Conservation (phyloP, 306 rosid genomes). For the Medicago lupulina region DNA sequence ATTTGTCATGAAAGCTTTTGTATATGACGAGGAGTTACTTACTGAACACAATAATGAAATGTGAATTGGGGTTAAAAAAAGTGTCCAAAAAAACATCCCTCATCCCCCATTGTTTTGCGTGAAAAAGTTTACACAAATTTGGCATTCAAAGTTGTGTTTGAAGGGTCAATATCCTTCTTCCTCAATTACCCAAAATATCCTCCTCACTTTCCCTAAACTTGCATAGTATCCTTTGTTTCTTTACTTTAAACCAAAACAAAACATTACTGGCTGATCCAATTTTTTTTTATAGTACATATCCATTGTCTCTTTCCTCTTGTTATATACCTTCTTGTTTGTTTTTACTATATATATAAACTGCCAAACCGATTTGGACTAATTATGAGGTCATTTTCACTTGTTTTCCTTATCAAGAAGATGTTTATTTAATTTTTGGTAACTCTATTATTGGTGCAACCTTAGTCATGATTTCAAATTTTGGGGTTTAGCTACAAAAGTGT, state of each 20-base stretch:
- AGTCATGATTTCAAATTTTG: conserved; percentile 33
- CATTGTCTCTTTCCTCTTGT: conserved; percentile 44
- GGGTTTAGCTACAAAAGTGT: conserved; percentile 17
- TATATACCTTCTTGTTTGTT: conserved; percentile 38
- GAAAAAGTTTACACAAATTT: conserved; percentile 61
- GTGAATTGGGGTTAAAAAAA: conserved; percentile 39
- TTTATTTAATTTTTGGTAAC: conserved; percentile 25
- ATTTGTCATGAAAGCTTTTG: conserved; percentile 43
- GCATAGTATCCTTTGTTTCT: conserved; percentile 39
- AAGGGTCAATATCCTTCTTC: conserved; percentile 46
- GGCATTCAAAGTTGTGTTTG: conserved; percentile 67
- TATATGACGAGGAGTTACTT: conserved; percentile 47
- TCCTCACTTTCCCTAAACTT: conserved; percentile 29
- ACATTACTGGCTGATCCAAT: conserved; percentile 20
- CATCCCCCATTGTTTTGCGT: conserved; percentile 66
- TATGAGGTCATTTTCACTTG: not conserved
- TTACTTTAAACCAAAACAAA: conserved; percentile 40
- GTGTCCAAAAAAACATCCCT: conserved; percentile 24
- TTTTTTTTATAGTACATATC: not conserved
- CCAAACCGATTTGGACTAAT: conserved; percentile 37
- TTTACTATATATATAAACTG: not conserved
- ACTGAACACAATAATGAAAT: conserved; percentile 55
- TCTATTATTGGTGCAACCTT: not conserved
- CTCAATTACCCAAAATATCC: conserved; percentile 52
- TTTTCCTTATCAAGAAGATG: not conserved